Conservation (phyloP, 805 yeast genomes). For the Saturnispora kantuleensis region DNA sequence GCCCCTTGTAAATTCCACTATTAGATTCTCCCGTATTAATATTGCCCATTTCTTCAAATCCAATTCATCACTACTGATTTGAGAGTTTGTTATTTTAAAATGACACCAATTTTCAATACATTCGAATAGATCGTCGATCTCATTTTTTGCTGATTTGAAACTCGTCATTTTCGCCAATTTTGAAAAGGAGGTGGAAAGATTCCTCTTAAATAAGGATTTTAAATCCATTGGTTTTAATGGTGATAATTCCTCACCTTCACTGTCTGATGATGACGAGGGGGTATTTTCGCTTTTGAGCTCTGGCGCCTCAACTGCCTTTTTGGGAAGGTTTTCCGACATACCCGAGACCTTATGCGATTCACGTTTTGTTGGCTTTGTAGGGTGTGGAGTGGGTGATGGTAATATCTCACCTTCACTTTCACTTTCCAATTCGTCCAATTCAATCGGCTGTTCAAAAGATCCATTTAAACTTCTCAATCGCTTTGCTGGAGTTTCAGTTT, state of each 20-base stretch:
- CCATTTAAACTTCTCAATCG: conserved; percentile 3
- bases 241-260: not conserved
- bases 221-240: not conserved
- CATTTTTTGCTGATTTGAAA: conserved; percentile 18
- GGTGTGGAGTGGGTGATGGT: not conserved
- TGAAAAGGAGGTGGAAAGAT: conserved; percentile 8
- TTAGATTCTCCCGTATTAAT: conserved; percentile 20
- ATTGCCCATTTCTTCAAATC: conserved; percentile 16
- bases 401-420: conserved; percentile 1
- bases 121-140: conserved; percentile 24
- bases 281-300: too few species aligned
- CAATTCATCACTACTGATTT: conserved; percentile 5
- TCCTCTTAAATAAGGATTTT: conserved; percentile 6
- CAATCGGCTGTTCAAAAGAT: conserved; percentile 7
- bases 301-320: too few species aligned
- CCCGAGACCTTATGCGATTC: too few species aligned
- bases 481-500: not conserved
- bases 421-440: conserved; percentile 12
- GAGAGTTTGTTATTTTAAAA: conserved; percentile 11
- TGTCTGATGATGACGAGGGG: not conserved
- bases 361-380: not conserved
- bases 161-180: conserved; percentile 10
- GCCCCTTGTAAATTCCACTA: conserved; percentile 20
- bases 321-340: too few species aligned
- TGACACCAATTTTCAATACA: conserved; percentile 23